phyloP scores from a whole-genome alignment of 108 stramenopile genomes.

The Licmophora abbreviata region DNA sequence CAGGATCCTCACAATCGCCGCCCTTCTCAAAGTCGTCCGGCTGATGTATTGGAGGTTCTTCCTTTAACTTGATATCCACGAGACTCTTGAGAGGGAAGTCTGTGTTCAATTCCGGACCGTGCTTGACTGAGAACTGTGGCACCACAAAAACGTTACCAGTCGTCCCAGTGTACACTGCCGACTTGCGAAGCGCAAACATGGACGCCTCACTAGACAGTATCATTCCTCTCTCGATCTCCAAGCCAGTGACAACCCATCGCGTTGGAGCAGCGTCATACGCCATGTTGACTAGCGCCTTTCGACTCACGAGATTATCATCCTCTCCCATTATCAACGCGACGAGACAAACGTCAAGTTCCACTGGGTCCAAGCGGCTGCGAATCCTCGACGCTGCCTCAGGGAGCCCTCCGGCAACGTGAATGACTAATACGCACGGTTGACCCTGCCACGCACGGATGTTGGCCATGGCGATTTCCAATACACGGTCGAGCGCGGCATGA shows the following conservation, averaged over 20 bases:
- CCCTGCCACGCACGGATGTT: constrained; percentile 67
- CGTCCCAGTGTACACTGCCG: constrained; percentile 29
- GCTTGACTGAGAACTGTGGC: constrained; percentile 59
- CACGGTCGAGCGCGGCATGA: constrained; percentile 18
- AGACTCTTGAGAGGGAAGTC: constrained; percentile 12
- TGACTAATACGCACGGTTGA: constrained; percentile 63
- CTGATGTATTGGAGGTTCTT: constrained; percentile 4
- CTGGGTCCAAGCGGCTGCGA: constrained; percentile 22
- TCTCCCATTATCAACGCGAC: constrained; percentile 42
- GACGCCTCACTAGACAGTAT: constrained; percentile 60
- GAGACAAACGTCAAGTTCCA: constrained; percentile 36
- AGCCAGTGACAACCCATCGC: constrained; percentile 68
- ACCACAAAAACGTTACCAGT: constrained; percentile 55
- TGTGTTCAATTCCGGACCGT: background rate
- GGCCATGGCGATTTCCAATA: constrained; percentile 44
- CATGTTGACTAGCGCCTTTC: constrained; percentile 83
- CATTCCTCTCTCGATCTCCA: constrained; percentile 72
- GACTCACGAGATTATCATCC: constrained; percentile 29
- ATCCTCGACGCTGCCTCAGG: constrained; percentile 8
- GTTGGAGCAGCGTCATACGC: constrained; percentile 70
- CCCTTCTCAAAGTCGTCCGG: constrained; percentile 12
- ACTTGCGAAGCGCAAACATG: constrained; percentile 39
- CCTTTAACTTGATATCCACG: constrained; percentile 6
- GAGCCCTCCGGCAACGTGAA: constrained; percentile 43
- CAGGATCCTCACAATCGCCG: constrained; percentile 7